Evolutionary conservation across 176 grass and related monocot genomes (phyloP).

Genomic region (Ensete ventricosum): DNA sequence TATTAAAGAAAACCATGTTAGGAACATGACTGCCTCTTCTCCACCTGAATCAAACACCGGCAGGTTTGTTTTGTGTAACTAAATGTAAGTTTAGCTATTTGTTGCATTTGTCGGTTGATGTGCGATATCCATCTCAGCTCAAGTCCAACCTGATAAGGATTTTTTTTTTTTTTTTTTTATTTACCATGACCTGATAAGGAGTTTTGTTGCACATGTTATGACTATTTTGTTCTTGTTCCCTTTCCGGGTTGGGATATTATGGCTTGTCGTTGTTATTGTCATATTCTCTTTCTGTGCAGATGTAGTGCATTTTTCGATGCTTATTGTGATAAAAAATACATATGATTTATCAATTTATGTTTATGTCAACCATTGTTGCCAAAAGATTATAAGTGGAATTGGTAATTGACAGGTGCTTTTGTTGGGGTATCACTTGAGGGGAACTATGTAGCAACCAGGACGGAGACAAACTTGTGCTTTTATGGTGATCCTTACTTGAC

Average conservation of each 20-base stretch:
- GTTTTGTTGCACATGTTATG: neutral
- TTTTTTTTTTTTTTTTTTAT: too few relatives aligned
- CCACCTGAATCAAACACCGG: too few relatives aligned
- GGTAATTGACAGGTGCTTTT: slow-evolving; percentile 47
- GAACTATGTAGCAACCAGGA: slow-evolving; percentile 53
- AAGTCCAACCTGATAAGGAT: too few relatives aligned
- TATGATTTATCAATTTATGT: neutral
- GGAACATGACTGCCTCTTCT: too few relatives aligned
- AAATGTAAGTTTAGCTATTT: neutral
- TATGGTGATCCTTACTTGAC: slow-evolving; percentile 83
- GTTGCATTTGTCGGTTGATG: neutral
- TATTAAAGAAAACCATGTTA: too few relatives aligned
- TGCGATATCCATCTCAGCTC: neutral
- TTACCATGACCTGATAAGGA: too few relatives aligned
- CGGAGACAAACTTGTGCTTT: slow-evolving; percentile 51
- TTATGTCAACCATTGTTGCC: neutral
- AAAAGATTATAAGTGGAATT: neutral
- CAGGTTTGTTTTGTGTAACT: neutral
- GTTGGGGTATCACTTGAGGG: slow-evolving; percentile 79
- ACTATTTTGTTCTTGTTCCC: neutral
- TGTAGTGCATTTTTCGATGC: too few relatives aligned
- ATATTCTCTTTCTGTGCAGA: too few relatives aligned
- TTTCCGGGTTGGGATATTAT: neutral
- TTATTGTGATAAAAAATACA: too few relatives aligned
- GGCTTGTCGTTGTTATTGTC: too few relatives aligned